phyloP scores from a whole-genome alignment of 2,329 filamentous ascomycete genomes.

The Thermomyces lanuginosus region DNA sequence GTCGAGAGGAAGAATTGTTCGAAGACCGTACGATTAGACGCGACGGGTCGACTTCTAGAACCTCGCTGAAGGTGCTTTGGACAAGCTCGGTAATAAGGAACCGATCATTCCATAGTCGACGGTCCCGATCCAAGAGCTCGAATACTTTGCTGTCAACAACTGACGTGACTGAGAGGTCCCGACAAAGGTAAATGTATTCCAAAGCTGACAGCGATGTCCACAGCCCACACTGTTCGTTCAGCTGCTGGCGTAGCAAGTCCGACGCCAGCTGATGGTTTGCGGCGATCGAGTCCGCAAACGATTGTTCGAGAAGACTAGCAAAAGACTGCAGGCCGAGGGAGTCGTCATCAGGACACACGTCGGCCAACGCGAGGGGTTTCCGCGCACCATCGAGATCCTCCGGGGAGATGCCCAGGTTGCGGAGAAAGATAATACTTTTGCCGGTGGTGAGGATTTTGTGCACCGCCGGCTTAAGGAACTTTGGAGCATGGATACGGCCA shows the following conservation, averaged over 20 bases:
- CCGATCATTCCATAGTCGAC: constrained; percentile 57
- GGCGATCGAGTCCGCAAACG: constrained; percentile 62
- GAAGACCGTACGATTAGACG: constrained; percentile 44
- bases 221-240: constrained; percentile 56
- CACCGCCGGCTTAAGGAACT: constrained; percentile 54
- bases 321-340: constrained; percentile 21
- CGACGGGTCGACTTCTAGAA: constrained; percentile 40
- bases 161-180: constrained; percentile 52
- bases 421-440: constrained; percentile 75
- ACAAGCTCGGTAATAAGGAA: constrained; percentile 66
- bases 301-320: constrained; percentile 52
- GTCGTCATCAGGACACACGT: constrained; percentile 24
- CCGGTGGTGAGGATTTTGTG: constrained; percentile 69
- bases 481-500: constrained; percentile 50
- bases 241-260: constrained; percentile 44
- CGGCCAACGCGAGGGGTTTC: constrained; percentile 15
- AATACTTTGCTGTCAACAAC: constrained; percentile 55
- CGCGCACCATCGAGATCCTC: constrained; percentile 17
- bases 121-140: constrained; percentile 48
- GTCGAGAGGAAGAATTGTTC: too few species aligned
- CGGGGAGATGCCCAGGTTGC: constrained; percentile 41
- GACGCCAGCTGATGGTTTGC: constrained; percentile 58
- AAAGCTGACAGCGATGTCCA: constrained; percentile 49
- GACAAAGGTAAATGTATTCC: constrained; percentile 58
- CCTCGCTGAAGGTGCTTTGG: constrained; percentile 48